Base-by-base conservation (phyloP, 148 eudicot species). In the Amaranthus palmeri region DNA sequence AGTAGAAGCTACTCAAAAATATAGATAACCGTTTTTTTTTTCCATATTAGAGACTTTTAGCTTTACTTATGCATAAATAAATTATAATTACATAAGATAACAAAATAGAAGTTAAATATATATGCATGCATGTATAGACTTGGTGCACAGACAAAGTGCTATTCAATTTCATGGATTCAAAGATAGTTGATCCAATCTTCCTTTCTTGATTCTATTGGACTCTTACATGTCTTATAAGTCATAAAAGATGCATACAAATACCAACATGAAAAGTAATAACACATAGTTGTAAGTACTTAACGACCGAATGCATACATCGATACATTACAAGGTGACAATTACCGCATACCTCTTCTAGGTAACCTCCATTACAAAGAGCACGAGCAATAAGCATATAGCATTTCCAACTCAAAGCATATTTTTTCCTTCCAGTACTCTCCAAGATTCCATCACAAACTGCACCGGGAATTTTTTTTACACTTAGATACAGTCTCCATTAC, bases 391-490 rank as follows among this genome's bases (percentile, higher is more conserved):
- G 84, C 68, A 81, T 58, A 80, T 84, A 85, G 78, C 86, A 86
- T 60, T 86, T 84, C 65, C 74, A 66, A 51, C 81, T 80, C 76
- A 85, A 18, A 68, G 71, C 55, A 69, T 72, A 45, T 82, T 81
- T 57, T 81, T 83, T 57, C 83, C 91, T 79, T 85, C 84, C 84
- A 91, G 83, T 47, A 81, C 74, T 73, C 80, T 89, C 97, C 93
- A 89, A 15, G 83, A 86, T 83, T 93, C 88, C 91, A 86, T 81
- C 56, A 78, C 92, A 88, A 93, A 93, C 96, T 93, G 88, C 86
- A 90, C 18, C 17, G 62, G 7, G 52, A 45, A 78, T 51, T 72
- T 15, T 47, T 25, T 7, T 46, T 42, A 18, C 61, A 67, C 65
- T 9, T 72, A 58, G 36, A 70, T 46, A 55, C 67, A 70, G 12